phyloP scores from a whole-genome alignment of 257 asterid genomes.

The Primulina eburnea region DNA sequence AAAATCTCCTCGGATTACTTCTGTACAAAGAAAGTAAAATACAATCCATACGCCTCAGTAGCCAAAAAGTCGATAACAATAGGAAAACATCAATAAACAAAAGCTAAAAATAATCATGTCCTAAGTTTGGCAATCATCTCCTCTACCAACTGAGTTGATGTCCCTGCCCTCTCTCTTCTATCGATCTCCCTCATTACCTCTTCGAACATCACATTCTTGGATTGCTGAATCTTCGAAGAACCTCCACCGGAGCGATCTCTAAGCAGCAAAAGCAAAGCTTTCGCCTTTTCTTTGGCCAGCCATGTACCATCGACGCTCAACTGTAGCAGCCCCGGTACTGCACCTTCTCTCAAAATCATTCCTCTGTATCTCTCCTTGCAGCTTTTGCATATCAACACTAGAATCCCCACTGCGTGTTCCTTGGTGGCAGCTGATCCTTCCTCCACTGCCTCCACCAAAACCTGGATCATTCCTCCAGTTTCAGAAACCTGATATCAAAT shows the following conservation, averaged over 20 bases:
- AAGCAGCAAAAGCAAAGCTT: slow-evolving; percentile 57
- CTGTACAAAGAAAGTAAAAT: not conserved
- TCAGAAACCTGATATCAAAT: slow-evolving; percentile 40
- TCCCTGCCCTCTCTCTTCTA: slow-evolving; percentile 53
- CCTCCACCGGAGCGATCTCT: slow-evolving; percentile 52
- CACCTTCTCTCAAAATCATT: slow-evolving; percentile 72
- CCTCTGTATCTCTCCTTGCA: slow-evolving; percentile 64
- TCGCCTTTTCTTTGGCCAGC: slow-evolving; percentile 62
- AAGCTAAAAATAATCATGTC: slow-evolving; percentile 33
- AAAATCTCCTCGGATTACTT: not conserved
- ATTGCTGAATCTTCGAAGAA: slow-evolving; percentile 27
- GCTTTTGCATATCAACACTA: slow-evolving; percentile 52
- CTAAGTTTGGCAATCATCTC: slow-evolving; percentile 83
- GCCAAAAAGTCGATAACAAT: not conserved
- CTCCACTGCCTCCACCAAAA: slow-evolving; percentile 73
- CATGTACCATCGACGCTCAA: slow-evolving; percentile 69
- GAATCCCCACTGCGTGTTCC: slow-evolving; percentile 62
- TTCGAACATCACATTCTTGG: slow-evolving; percentile 49
- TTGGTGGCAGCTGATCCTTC: slow-evolving; percentile 59
- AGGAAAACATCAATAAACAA: too few relatives aligned
- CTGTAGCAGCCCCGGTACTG: slow-evolving; percentile 71
- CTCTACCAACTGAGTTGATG: slow-evolving; percentile 54
- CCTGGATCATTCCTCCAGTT: slow-evolving; percentile 37
- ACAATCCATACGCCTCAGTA: too few relatives aligned
- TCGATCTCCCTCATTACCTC: slow-evolving; percentile 76